A percentile compares a stretch with the other conserved stretches of the same genome.
Evolutionary conservation across 208 protist species (phyloP).

Genomic region (Willaertia magna): DNA sequence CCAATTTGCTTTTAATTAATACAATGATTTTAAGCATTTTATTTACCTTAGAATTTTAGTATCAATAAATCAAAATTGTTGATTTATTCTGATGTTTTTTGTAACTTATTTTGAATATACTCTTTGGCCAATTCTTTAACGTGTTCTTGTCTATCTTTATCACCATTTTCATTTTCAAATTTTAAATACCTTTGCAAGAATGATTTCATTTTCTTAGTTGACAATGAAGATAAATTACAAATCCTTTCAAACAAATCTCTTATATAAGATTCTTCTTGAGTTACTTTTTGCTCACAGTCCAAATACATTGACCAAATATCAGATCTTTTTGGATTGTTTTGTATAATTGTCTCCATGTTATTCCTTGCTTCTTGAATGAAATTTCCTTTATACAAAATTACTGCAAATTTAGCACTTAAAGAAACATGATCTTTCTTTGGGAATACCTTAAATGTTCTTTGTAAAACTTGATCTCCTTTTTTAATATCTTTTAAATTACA

Average conservation of each 20-base stretch:
- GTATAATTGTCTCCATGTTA: constrained; percentile 22
- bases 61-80: no score
- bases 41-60: no score
- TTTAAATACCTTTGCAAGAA: constrained; percentile 86
- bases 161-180: constrained; percentile 83
- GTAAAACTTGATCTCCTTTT: neutral
- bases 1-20: no score
- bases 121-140: constrained; percentile 74
- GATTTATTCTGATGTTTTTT: no score
- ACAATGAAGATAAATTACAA: neutral
- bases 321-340: constrained; percentile 16
- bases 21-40: no score
- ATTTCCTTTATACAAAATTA: neutral
- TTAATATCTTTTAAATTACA: neutral
- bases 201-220: constrained; percentile 8
- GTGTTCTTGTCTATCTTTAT: constrained; percentile 53
- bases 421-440: neutral
- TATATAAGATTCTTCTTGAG: neutral
- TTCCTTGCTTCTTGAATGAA: constrained; percentile 15
- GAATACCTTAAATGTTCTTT: neutral
- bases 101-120: constrained; percentile 51
- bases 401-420: neutral
- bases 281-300: constrained; percentile 15
- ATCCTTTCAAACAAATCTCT: neutral
- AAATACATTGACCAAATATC: constrained; percentile 28